These are phyloP conservation scores for Micromonas commoda DNA, from an alignment of 139 green algal species.

Conservation along the genomic window DNA sequence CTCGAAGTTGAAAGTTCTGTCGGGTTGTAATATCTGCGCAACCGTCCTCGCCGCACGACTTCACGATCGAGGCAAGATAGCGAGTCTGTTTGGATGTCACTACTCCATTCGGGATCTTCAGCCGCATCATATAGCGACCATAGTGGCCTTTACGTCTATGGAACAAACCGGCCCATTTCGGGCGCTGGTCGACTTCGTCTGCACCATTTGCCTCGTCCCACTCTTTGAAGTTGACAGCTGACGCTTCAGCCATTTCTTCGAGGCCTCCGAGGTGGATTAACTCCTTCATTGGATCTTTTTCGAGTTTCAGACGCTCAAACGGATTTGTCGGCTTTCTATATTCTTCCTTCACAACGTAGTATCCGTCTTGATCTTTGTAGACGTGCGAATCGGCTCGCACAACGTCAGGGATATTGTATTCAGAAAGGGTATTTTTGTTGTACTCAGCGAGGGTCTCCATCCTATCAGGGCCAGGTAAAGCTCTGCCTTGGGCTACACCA, in stretches of 20 bases:
- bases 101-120: slow-evolving; percentile 89
- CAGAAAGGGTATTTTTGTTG: slow-evolving; percentile 8
- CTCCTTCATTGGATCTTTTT: slow-evolving; percentile 17
- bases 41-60: slow-evolving; percentile 72
- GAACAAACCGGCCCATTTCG: slow-evolving; percentile 97
- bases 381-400: slow-evolving; percentile 18
- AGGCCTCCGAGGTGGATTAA: neutral
- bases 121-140: slow-evolving; percentile 95
- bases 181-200: slow-evolving; percentile 20
- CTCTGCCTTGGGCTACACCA: neutral
- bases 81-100: slow-evolving; percentile 59
- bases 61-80: slow-evolving; percentile 49
- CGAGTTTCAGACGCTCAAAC: slow-evolving; percentile 20
- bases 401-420: neutral
- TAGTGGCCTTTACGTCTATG: slow-evolving; percentile 86
- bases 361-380: slow-evolving; percentile 18
- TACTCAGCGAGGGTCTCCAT: neutral
- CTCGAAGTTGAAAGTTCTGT: slow-evolving; percentile 91
- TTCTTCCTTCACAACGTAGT: slow-evolving; percentile 27
- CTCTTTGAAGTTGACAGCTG: neutral
- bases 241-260: neutral
- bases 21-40: slow-evolving; percentile 95
- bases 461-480: neutral
- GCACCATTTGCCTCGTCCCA: neutral
- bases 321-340: slow-evolving; percentile 24